phyloP scores from a whole-genome alignment of 2,329 filamentous ascomycete genomes.

The Colletotrichum tropicicola region DNA sequence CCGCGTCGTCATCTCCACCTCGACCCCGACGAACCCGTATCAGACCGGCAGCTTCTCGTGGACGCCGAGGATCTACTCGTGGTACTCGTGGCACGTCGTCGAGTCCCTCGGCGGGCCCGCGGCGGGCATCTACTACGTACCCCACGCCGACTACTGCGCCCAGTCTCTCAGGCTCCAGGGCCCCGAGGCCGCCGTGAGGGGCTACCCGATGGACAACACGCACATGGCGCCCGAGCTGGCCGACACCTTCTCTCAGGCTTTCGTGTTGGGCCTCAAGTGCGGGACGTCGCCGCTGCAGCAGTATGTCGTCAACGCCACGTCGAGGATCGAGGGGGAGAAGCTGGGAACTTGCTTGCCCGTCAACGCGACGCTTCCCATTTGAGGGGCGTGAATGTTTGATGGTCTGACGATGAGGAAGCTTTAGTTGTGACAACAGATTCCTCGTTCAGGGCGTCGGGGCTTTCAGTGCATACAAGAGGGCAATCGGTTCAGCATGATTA shows the following conservation, averaged over 20 bases:
- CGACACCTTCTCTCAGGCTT: conserved; percentile 62
- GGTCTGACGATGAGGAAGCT: too few relatives aligned
- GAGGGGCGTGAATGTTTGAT: not conserved
- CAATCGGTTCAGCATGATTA: too few relatives aligned
- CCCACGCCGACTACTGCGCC: conserved; percentile 66
- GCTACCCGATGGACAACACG: conserved; percentile 69
- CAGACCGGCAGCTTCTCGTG: conserved; percentile 62
- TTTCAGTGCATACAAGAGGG: too few relatives aligned
- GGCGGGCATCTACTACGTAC: conserved; percentile 61
- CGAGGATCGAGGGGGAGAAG: not conserved
- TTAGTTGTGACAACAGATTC: too few relatives aligned
- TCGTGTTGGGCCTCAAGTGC: conserved; percentile 48
- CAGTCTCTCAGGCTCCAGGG: conserved; percentile 61
- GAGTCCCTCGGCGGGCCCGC: conserved; percentile 40
- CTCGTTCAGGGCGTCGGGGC: too few relatives aligned
- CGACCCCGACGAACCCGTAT: conserved; percentile 68
- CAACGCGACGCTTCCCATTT: conserved; percentile 18
- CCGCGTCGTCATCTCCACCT: conserved; percentile 65
- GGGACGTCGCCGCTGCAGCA: conserved; percentile 15
- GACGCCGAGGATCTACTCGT: conserved; percentile 62
- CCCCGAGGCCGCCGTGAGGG: conserved; percentile 55
- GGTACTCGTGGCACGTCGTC: conserved; percentile 48
- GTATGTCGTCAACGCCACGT: conserved; percentile 24
- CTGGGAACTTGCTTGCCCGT: conserved; percentile 11
- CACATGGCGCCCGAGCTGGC: conserved; percentile 67